A percentile compares a stretch with the other conserved stretches of the same genome.
phyloP scores from a whole-genome alignment of 768 basidiomycete genomes.

The Boletus sensibilis region DNA sequence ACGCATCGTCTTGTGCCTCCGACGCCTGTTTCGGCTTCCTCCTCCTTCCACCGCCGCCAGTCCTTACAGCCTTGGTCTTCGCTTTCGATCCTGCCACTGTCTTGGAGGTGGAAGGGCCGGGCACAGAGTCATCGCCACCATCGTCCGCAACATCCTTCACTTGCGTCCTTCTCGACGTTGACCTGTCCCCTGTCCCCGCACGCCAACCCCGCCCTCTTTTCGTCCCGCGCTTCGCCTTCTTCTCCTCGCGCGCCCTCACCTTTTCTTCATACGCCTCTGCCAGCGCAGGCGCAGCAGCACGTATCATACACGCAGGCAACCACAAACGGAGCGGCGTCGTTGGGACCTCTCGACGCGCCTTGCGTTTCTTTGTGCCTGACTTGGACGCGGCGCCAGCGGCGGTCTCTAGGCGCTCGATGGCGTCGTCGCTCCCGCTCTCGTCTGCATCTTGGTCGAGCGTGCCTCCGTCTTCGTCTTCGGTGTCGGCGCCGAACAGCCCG shows the following conservation, averaged over 20 bases:
- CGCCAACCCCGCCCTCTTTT: conserved; percentile 16
- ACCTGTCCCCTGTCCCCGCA: not conserved
- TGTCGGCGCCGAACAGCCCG: conserved; percentile 39
- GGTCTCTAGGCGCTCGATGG: conserved; percentile 26
- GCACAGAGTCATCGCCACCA: not conserved
- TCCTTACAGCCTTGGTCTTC: conserved; percentile 4
- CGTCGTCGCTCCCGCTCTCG: conserved; percentile 46
- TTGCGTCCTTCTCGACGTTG: conserved; percentile 1
- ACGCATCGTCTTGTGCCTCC: conserved; percentile 29
- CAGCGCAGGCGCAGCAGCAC: conserved; percentile 61
- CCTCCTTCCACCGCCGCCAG: conserved; percentile 6
- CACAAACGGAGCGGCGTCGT: conserved; percentile 64
- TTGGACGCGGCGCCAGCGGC: conserved; percentile 22
- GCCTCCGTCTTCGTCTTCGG: conserved; percentile 48
- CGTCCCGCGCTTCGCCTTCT: conserved; percentile 34
- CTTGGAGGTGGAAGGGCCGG: conserved; percentile 5
- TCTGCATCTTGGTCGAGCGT: conserved; percentile 27
- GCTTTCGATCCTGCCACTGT: conserved; percentile 2
- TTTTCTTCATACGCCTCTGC: conserved; percentile 65
- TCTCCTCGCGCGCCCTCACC: conserved; percentile 43
- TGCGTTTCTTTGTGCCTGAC: conserved; percentile 22
- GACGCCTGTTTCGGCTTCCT: conserved; percentile 23
- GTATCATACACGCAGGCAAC: conserved; percentile 81
- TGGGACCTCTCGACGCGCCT: conserved; percentile 37
- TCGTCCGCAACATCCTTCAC: not conserved